These are phyloP conservation scores for Talaromyces sp. DNA, from an alignment of 2,329 filamentous ascomycete genomes.

Conservation along the genomic window DNA sequence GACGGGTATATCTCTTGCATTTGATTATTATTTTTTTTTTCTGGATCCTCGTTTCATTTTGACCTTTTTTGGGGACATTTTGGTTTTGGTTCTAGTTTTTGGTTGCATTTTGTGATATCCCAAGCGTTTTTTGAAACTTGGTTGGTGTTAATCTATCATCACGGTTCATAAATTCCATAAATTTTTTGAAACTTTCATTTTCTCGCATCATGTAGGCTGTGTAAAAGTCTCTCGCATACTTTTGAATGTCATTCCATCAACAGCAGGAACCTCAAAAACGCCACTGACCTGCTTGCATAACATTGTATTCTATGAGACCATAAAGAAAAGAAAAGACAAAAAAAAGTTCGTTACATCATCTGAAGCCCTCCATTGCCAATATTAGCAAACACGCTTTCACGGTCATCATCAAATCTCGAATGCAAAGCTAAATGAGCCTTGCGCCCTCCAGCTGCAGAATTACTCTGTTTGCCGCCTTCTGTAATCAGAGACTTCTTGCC, in stretches of 20 bases:
- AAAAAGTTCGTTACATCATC: constrained; percentile 1
- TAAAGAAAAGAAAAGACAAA: too few relatives aligned
- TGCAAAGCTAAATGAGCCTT: constrained; percentile 14
- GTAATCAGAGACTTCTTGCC: constrained; percentile 68
- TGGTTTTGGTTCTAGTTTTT: background rate
- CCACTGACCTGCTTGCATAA: background rate
- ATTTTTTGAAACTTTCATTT: background rate
- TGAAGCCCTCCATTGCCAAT: background rate
- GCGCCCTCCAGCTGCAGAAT: constrained; percentile 19
- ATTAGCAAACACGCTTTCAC: constrained; percentile 3
- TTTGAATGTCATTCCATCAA: background rate
- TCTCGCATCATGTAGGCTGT: background rate
- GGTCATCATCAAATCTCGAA: constrained; percentile 25
- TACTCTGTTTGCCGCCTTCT: constrained; percentile 33
- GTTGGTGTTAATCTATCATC: background rate
- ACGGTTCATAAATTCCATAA: background rate
- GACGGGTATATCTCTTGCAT: background rate
- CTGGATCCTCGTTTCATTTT: background rate
- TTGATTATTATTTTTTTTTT: background rate
- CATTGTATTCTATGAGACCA: background rate
- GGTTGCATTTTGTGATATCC: constrained; percentile 10
- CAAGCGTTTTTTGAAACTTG: constrained; percentile 1
- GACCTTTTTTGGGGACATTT: background rate
- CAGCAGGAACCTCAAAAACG: background rate
- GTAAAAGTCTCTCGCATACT: background rate